Conservation (phyloP, 2,329 filamentous ascomycete genomes). For the Fusarium vanettenii region DNA sequence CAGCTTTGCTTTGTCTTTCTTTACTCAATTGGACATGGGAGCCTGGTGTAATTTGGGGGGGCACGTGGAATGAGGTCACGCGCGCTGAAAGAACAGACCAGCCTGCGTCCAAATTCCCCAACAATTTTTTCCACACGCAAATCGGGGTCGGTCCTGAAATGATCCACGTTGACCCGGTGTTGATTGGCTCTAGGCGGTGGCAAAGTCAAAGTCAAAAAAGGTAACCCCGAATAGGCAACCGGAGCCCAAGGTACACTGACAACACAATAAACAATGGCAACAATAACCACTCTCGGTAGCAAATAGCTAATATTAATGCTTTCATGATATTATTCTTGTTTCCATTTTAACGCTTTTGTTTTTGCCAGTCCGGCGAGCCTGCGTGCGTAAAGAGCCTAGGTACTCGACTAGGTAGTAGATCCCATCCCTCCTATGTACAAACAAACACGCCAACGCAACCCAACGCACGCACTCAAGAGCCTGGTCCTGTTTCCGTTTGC, state of each 20-base stretch:
- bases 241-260: neutral
- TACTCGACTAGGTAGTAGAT: slow-evolving; percentile 5
- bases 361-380: slow-evolving; percentile 21
- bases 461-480: slow-evolving; percentile 16
- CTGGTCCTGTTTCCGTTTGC: slow-evolving; percentile 39
- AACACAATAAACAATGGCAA: neutral
- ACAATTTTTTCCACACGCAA: slow-evolving; percentile 26
- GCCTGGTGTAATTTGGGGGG: slow-evolving; percentile 10
- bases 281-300: neutral
- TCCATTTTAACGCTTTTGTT: slow-evolving; percentile 28
- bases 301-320: neutral
- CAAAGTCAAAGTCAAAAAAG: slow-evolving; percentile 26
- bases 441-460: slow-evolving; percentile 26
- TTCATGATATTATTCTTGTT: slow-evolving; percentile 27
- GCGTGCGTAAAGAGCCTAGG: slow-evolving; percentile 14
- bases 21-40: slow-evolving; percentile 5
- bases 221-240: slow-evolving; percentile 2
- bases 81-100: slow-evolving; percentile 28
- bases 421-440: slow-evolving; percentile 29
- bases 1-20: neutral
- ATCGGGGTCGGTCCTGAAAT: slow-evolving; percentile 24
- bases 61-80: slow-evolving; percentile 37
- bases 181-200: slow-evolving; percentile 34
- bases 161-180: slow-evolving; percentile 27
- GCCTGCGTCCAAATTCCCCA: slow-evolving; percentile 26